A percentile compares a stretch with the other conserved stretches of the same genome.
These are phyloP conservation scores for Neoboletus subvelutipes DNA, from an alignment of 768 basidiomycete species.

Conservation along the genomic window DNA sequence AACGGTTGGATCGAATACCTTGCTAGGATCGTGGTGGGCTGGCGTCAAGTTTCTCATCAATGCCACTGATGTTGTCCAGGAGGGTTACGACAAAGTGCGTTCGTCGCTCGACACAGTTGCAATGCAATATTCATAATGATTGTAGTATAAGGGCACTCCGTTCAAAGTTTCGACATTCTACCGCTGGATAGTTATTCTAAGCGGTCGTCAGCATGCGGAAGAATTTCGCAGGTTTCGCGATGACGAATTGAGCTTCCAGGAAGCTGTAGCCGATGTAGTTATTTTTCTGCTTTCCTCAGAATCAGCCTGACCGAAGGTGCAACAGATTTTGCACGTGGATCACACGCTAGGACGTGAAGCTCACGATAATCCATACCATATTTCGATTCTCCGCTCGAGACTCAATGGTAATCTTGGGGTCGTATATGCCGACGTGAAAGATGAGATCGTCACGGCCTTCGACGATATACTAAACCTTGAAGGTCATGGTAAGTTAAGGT, in stretches of 20 bases:
- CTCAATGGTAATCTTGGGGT: constrained; percentile 39
- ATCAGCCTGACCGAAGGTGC: neutral
- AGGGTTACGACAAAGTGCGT: constrained; percentile 35
- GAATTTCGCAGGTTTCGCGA: constrained; percentile 42
- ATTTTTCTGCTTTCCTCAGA: neutral
- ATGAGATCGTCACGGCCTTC: constrained; percentile 45
- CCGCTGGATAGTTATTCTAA: constrained; percentile 42
- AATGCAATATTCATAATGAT: neutral
- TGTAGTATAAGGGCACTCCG: constrained; percentile 27
- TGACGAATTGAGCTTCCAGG: constrained; percentile 37
- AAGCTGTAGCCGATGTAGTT: constrained; percentile 16
- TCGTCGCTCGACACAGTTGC: too few relatives aligned
- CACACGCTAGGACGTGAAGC: constrained; percentile 39
- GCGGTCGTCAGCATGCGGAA: constrained; percentile 33
- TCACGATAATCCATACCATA: constrained; percentile 33
- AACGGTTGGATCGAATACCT: constrained; percentile 27
- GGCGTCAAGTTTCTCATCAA: constrained; percentile 20
- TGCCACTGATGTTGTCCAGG: constrained; percentile 26
- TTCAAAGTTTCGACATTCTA: constrained; percentile 33
- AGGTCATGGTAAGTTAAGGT: constrained; percentile 14
- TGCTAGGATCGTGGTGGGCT: constrained; percentile 30
- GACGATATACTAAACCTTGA: constrained; percentile 33
- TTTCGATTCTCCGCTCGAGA: constrained; percentile 28
- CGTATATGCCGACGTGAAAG: constrained; percentile 40
- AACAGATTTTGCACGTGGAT: constrained; percentile 36